phyloP scores from a whole-genome alignment of 495 filamentous ascomycete species.

The Haplographium delicatum region DNA sequence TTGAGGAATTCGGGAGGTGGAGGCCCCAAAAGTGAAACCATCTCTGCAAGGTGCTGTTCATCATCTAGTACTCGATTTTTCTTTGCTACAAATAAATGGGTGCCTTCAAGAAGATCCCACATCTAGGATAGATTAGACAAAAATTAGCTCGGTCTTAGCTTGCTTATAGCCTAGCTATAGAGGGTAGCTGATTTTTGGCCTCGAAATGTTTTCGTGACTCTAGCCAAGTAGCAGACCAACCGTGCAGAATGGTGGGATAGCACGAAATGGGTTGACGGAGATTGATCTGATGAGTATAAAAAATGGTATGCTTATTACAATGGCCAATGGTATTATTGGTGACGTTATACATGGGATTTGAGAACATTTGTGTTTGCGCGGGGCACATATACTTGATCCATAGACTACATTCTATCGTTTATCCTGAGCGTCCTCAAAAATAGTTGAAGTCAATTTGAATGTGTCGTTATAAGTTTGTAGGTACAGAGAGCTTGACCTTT shows the following conservation, averaged over 20 bases:
- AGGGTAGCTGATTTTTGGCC: slow-evolving; percentile 18
- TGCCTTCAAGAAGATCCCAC: slow-evolving; percentile 28
- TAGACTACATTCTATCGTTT: slow-evolving; percentile 1
- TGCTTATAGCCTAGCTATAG: slow-evolving; percentile 17
- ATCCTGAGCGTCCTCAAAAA: no score
- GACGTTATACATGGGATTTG: slow-evolving; percentile 4
- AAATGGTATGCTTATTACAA: slow-evolving; percentile 10
- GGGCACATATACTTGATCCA: slow-evolving; percentile 4
- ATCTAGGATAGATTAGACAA: slow-evolving; percentile 23
- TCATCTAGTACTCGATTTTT: slow-evolving; percentile 20
- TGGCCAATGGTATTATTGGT: slow-evolving; percentile 8
- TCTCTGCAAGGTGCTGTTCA: slow-evolving; percentile 28
- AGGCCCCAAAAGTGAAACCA: slow-evolving; percentile 27
- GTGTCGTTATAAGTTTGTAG: no score
- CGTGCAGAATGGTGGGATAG: no score
- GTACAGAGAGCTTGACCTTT: no score
- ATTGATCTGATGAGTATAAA: slow-evolving; percentile 8
- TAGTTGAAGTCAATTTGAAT: no score
- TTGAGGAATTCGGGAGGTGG: slow-evolving; percentile 24
- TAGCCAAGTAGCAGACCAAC: slow-evolving; percentile 15
- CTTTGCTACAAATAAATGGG: slow-evolving; percentile 23
- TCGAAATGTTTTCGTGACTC: slow-evolving; percentile 19
- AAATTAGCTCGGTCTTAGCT: slow-evolving; percentile 21
- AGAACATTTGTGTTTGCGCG: slow-evolving; percentile 7
- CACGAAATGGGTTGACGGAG: slow-evolving; percentile 5